A percentile compares a stretch with the other conserved stretches of the same genome.
phyloP scores from a whole-genome alignment of 345 rosid species.

The Kernera saxatilis region DNA sequence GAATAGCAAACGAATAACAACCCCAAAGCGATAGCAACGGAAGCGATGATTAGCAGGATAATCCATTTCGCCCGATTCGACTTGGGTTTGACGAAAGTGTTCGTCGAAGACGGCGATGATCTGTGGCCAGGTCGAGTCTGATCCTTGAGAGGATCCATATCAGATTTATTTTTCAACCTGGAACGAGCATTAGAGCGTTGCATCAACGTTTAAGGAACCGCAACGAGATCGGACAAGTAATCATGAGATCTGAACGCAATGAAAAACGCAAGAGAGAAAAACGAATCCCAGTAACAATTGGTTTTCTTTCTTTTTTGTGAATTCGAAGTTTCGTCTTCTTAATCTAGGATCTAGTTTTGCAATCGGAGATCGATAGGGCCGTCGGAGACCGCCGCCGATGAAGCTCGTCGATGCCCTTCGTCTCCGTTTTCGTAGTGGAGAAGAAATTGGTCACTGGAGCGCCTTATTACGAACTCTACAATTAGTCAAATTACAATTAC shows the following conservation, averaged over 20 bases:
- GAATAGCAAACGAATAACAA: constrained; percentile 24
- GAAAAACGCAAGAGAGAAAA: background rate
- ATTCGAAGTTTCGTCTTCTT: background rate
- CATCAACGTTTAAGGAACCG: constrained; percentile 50
- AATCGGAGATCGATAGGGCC: constrained; percentile 10
- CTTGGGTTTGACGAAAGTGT: constrained; percentile 30
- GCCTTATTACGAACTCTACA: background rate
- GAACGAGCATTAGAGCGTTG: constrained; percentile 65
- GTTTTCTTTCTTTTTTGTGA: background rate
- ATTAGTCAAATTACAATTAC: background rate
- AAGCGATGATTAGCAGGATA: constrained; percentile 23
- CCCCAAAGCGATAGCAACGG: constrained; percentile 19
- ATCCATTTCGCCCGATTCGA: constrained; percentile 28
- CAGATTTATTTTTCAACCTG: constrained; percentile 32
- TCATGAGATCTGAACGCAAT: constrained; percentile 25
- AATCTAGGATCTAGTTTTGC: background rate
- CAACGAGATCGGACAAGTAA: constrained; percentile 1
- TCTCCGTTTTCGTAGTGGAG: constrained; percentile 19
- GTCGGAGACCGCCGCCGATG: constrained; percentile 9
- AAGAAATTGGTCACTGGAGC: constrained; percentile 4
- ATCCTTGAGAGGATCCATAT: constrained; percentile 54
- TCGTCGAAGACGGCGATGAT: constrained; percentile 34
- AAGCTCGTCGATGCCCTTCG: constrained; percentile 8
- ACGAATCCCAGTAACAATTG: background rate
- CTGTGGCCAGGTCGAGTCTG: constrained; percentile 40